Conservation (phyloP, 805 yeast species). For the Lachancea mirantina region DNA sequence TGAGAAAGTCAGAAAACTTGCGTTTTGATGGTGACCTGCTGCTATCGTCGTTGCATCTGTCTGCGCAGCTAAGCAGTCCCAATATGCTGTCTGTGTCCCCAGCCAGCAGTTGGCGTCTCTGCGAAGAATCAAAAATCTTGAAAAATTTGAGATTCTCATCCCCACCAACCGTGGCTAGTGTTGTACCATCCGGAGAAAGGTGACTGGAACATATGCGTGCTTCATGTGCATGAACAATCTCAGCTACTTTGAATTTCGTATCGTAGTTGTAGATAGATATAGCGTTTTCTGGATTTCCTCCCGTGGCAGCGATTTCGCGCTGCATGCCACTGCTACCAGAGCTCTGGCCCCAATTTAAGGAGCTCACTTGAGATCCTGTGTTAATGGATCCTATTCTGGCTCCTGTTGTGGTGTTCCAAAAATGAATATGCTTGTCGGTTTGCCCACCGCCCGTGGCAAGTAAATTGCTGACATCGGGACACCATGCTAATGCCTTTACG, state of each 20-base stretch:
- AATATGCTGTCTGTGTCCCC: conserved; percentile 17
- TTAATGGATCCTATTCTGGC: conserved; percentile 75
- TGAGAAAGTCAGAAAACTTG: conserved; percentile 21
- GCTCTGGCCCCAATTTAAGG: conserved; percentile 79
- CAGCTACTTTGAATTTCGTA: conserved; percentile 78
- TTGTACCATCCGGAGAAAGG: conserved; percentile 82
- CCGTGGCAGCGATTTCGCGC: conserved; percentile 81
- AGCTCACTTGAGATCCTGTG: conserved; percentile 91
- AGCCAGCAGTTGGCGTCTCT: conserved; percentile 25
- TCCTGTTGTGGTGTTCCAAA: conserved; percentile 94
- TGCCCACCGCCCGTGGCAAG: conserved; percentile 98
- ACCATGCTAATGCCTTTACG: conserved; percentile 91
- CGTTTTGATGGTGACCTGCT: conserved; percentile 12
- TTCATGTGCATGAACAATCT: conserved; percentile 80
- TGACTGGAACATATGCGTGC: conserved; percentile 78
- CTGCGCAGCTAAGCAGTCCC: conserved; percentile 8
- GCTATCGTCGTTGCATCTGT: conserved; percentile 10
- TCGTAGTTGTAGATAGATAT: conserved; percentile 82
- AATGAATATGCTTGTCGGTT: conserved; percentile 77
- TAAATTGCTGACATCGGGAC: conserved; percentile 74
- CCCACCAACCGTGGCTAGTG: conserved; percentile 90
- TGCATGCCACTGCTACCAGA: conserved; percentile 19
- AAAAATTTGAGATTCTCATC: conserved; percentile 95
- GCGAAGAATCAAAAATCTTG: conserved; percentile 68
- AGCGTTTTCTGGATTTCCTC: conserved; percentile 86